Evolutionary conservation across 495 filamentous ascomycete species (phyloP), one percentile per base, ranked within the genome.

Genomic region (Aspergillus incahuasiensis): DNA sequence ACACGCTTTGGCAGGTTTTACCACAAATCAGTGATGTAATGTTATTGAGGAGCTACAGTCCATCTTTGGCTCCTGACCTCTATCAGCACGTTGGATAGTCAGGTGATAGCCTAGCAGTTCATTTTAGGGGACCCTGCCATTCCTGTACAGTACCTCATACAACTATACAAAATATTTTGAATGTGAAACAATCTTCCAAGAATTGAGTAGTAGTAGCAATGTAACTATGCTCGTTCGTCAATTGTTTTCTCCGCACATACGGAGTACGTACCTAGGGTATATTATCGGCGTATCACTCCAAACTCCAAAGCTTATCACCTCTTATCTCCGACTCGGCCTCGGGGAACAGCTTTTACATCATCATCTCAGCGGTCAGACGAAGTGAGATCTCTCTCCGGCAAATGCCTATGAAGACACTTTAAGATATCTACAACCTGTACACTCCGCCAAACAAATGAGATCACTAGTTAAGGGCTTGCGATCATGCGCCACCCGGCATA

Each of bases 1-100:
- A 48, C 56, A 73, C 65, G 76, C 77, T 12, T 60, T 84, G 59
- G 67, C 54, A 9, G 49, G 55, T 3, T 62, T 65, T 42, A 47
- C 25, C 25, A 8, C 58, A 16, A 43, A 38, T 22, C 7, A 18
- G 7, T 40, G 24, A 39, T 28, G 28, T 42, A 39, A 11, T 19
- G 25, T 32, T 13, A 19, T 44, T 28, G 25, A 8, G 25, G 25
- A 8, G 4, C 4, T 28, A 4, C 25, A 28, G 25, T 3, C 25
- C 25, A 28, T 28, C 25, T 28, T 28, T 28, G 8, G 25, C n/a
- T n/a, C n/a, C n/a, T n/a, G n/a, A n/a, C n/a, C n/a, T n/a, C n/a
- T n/a, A n/a, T n/a, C n/a, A n/a, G n/a, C n/a, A n/a, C n/a, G n/a
- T n/a, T n/a, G n/a, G n/a, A n/a, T n/a, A n/a, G n/a, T n/a, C n/a